Conservation (phyloP, 2,329 filamentous ascomycete species). For the Xylaria sp. region DNA sequence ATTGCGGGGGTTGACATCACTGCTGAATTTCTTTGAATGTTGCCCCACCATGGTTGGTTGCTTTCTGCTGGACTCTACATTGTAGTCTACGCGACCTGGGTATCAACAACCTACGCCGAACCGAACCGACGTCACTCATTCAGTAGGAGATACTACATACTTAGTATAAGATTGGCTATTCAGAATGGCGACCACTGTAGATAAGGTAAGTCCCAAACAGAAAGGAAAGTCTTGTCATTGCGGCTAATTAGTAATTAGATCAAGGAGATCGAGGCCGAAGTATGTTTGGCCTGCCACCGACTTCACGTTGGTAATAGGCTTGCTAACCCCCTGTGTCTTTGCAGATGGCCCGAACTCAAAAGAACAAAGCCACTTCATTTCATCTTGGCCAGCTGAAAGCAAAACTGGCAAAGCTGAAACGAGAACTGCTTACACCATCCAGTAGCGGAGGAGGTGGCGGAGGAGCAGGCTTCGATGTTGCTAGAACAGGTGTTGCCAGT, state of each 20-base stretch:
- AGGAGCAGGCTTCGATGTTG: slow-evolving; percentile 94
- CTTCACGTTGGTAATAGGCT: slow-evolving; percentile 18
- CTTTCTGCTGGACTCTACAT: background rate
- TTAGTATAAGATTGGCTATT: slow-evolving; percentile 38
- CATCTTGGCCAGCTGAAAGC: slow-evolving; percentile 97
- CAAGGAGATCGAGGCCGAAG: slow-evolving; percentile 95
- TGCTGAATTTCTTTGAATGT: slow-evolving; percentile 38
- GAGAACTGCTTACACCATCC: slow-evolving; percentile 88
- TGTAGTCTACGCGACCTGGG: slow-evolving; percentile 14
- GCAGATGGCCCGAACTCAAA: slow-evolving; percentile 94
- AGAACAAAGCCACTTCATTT: slow-evolving; percentile 95
- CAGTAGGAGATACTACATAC: background rate
- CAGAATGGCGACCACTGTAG: slow-evolving; percentile 95
- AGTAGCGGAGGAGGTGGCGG: slow-evolving; percentile 84
- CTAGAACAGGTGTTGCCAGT: slow-evolving; percentile 95
- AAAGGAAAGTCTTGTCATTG: slow-evolving; percentile 26
- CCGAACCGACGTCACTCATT: slow-evolving; percentile 5
- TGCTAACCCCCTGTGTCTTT: slow-evolving; percentile 36
- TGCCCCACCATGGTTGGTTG: slow-evolving; percentile 37
- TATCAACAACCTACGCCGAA: slow-evolving; percentile 7
- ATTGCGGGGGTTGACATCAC: slow-evolving; percentile 44
- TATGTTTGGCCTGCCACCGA: slow-evolving; percentile 56
- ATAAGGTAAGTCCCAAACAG: slow-evolving; percentile 75
- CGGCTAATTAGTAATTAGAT: slow-evolving; percentile 69
- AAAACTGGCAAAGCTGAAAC: slow-evolving; percentile 97